phyloP scores from a whole-genome alignment of 1,284 basidiomycete genomes.

The Trichosporon coremiiforme region DNA sequence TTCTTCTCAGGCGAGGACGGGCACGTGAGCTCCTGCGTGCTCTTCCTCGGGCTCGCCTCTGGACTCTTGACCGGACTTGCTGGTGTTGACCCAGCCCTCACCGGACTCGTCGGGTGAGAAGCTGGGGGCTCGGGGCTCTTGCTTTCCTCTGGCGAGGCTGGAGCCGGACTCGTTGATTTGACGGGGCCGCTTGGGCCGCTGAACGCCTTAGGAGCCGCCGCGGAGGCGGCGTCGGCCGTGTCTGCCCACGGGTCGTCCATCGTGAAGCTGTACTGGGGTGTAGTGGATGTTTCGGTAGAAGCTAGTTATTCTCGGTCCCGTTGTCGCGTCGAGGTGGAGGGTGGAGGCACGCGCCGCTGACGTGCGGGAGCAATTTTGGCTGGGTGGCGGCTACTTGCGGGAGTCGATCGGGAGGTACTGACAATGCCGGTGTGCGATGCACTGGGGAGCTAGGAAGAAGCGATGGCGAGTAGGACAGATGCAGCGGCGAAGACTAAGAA shows the following conservation, averaged over 20 bases:
- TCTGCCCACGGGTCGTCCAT: constrained; percentile 28
- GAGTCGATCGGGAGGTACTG: background rate
- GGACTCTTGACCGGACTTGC: background rate
- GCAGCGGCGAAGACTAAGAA: background rate
- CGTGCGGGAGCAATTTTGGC: background rate
- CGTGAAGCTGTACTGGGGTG: background rate
- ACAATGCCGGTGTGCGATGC: no score
- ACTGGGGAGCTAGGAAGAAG: background rate
- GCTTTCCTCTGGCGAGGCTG: no score
- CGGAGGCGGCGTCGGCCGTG: background rate
- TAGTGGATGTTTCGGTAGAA: constrained; percentile 1
- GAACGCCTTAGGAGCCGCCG: no score
- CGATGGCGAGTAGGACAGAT: background rate
- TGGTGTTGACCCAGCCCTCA: background rate
- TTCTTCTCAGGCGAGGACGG: background rate
- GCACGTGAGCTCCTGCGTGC: background rate
- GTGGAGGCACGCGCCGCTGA: background rate
- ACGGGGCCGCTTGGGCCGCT: background rate
- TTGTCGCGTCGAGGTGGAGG: background rate
- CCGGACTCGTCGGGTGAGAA: background rate
- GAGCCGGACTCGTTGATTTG: background rate
- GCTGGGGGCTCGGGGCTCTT: no score
- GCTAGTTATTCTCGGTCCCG: background rate
- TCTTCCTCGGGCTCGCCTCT: background rate
- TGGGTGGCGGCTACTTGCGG: constrained; percentile 7